Percentiles rank a stretch among this genome's conserved stretches.
Evolutionary conservation across 2,329 filamentous ascomycete genomes (phyloP).

Genomic region (Hortaea sp.): DNA sequence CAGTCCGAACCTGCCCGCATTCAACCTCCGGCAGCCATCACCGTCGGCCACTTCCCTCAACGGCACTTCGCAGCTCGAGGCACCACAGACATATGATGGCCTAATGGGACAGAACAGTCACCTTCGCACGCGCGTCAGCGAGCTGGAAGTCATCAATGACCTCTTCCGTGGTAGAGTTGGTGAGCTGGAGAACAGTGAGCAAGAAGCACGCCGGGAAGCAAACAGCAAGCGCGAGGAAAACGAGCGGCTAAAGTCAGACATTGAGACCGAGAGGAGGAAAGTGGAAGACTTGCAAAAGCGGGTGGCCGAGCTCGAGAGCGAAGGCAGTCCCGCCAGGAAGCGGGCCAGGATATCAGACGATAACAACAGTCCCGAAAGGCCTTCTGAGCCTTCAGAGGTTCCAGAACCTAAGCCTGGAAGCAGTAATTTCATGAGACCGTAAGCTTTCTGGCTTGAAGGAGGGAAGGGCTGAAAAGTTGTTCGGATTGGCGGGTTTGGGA

Average conservation of each 20-base stretch:
- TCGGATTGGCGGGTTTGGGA: neutral
- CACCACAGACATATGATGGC: conserved; percentile 63
- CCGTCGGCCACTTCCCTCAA: conserved; percentile 49
- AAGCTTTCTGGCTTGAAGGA: neutral
- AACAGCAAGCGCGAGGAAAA: conserved; percentile 49
- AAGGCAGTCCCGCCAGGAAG: neutral
- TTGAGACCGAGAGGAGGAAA: conserved; percentile 39
- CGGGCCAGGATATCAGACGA: neutral
- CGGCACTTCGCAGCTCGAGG: conserved; percentile 48
- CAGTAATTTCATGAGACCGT: conserved; percentile 7
- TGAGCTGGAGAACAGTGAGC: conserved; percentile 68
- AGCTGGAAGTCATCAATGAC: conserved; percentile 85
- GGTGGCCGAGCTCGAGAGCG: conserved; percentile 10
- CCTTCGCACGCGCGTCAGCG: conserved; percentile 89
- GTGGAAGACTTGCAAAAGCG: conserved; percentile 11
- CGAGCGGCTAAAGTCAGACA: conserved; percentile 46
- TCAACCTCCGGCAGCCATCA: conserved; percentile 42
- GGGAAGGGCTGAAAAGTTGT: too few species aligned
- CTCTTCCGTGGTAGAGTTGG: conserved; percentile 57
- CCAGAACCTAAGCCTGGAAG: neutral
- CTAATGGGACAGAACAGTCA: conserved; percentile 71
- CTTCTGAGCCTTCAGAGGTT: neutral
- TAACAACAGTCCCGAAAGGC: neutral
- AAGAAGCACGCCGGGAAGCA: conserved; percentile 52
- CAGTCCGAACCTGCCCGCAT: conserved; percentile 37